Conservation (phyloP, 2,329 filamentous ascomycete species). For the Cercospora zeae-maydis region DNA sequence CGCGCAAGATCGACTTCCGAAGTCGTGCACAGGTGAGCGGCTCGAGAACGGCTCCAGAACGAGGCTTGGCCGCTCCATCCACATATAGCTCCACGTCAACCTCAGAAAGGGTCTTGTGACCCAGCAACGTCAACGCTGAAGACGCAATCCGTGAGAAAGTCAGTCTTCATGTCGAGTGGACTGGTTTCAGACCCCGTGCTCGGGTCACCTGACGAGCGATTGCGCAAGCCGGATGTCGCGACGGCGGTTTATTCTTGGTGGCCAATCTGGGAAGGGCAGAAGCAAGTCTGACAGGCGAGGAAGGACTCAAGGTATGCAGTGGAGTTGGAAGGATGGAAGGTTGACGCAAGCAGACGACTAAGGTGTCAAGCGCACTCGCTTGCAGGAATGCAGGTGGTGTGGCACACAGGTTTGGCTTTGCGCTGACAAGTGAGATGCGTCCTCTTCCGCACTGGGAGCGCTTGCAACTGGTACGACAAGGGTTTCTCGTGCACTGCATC, state of each 20-base stretch:
- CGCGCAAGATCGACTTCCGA: background rate
- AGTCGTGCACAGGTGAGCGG: background rate
- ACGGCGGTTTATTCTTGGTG: background rate
- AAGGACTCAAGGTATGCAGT: background rate
- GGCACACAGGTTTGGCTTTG: slow-evolving; percentile 4
- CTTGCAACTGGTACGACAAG: background rate
- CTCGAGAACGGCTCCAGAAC: background rate
- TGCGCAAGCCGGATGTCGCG: background rate
- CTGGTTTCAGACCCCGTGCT: background rate
- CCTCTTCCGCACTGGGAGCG: background rate
- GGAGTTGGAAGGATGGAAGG: background rate
- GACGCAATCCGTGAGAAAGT: background rate
- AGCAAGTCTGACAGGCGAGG: background rate
- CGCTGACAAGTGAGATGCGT: background rate
- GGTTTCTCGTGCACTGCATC: background rate
- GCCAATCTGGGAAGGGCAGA: background rate
- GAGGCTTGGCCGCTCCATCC: background rate
- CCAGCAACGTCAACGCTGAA: background rate
- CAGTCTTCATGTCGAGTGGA: background rate
- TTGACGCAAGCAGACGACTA: slow-evolving; percentile 1
- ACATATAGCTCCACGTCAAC: background rate
- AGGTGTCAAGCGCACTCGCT: background rate
- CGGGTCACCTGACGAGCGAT: background rate
- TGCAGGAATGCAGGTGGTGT: background rate
- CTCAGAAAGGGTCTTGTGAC: background rate